These are phyloP conservation scores for Exobasidium rhododendri DNA, from an alignment of 1,284 basidiomycete genomes.

Conservation along the genomic window DNA sequence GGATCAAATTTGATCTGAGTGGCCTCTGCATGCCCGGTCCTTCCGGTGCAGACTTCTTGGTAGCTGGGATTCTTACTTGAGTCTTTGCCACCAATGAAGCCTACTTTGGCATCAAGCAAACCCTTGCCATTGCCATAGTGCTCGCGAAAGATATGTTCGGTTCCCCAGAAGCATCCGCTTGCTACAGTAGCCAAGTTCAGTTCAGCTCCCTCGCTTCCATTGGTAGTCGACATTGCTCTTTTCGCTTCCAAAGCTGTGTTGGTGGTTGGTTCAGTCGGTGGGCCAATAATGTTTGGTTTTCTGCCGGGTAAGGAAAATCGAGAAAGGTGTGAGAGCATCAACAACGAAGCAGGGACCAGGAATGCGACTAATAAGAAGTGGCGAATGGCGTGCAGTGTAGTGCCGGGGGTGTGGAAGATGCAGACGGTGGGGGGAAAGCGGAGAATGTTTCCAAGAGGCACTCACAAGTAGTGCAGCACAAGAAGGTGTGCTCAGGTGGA, in stretches of 20 bases:
- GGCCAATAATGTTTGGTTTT: neutral
- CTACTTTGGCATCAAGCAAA: slow-evolving; percentile 42
- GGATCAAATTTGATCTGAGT: slow-evolving; percentile 82
- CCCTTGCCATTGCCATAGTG: slow-evolving; percentile 50
- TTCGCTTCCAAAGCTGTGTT: slow-evolving; percentile 4
- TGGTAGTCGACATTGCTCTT: neutral
- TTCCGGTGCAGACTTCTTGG: slow-evolving; percentile 66
- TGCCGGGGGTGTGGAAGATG: too few species aligned
- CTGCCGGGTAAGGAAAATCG: neutral
- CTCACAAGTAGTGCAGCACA: too few species aligned
- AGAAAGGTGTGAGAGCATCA: neutral
- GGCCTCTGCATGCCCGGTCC: slow-evolving; percentile 86
- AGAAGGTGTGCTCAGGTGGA: too few species aligned
- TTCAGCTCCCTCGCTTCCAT: neutral
- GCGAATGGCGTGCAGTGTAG: too few species aligned
- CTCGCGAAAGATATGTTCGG: slow-evolving; percentile 48
- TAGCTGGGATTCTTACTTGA: slow-evolving; percentile 61
- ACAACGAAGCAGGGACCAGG: neutral
- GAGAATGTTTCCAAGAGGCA: too few species aligned
- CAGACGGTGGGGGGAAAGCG: too few species aligned
- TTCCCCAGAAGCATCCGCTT: slow-evolving; percentile 53
- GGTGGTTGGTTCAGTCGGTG: slow-evolving; percentile 5
- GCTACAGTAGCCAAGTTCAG: slow-evolving; percentile 33
- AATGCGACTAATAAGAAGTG: neutral
- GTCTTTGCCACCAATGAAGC: slow-evolving; percentile 48